These are phyloP conservation scores for Aureobasidium lini DNA, from an alignment of 2,329 filamentous ascomycete genomes.

Conservation along the genomic window DNA sequence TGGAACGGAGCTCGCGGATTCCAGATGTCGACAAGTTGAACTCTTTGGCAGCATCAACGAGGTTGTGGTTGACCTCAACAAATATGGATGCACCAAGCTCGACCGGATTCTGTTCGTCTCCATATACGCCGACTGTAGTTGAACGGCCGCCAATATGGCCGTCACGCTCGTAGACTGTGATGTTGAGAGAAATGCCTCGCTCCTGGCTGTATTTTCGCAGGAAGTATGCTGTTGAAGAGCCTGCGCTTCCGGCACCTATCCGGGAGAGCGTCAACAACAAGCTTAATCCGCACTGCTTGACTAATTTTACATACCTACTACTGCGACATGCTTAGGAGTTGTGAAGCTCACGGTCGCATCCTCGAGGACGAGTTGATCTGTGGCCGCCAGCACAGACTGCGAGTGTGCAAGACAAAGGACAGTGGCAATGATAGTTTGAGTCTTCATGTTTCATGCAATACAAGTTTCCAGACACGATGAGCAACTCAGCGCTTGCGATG, in stretches of 20 bases:
- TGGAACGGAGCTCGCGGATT: slow-evolving; percentile 33
- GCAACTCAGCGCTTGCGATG: too few species aligned
- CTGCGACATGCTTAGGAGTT: slow-evolving; percentile 2
- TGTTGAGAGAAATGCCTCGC: slow-evolving; percentile 56
- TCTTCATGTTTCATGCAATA: not conserved
- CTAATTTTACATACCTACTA: not conserved
- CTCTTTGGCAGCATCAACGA: slow-evolving; percentile 62
- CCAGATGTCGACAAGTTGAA: slow-evolving; percentile 57
- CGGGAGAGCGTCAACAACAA: not conserved
- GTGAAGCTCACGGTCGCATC: not conserved
- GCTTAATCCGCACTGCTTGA: not conserved
- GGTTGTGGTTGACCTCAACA: slow-evolving; percentile 73
- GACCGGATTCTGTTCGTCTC: slow-evolving; percentile 52
- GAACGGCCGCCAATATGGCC: slow-evolving; percentile 75
- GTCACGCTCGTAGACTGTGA: slow-evolving; percentile 81
- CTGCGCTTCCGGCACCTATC: slow-evolving; percentile 73
- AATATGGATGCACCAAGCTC: slow-evolving; percentile 93
- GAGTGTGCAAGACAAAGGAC: not conserved
- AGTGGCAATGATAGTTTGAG: not conserved
- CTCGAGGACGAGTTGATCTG: not conserved
- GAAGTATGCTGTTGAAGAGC: slow-evolving; percentile 79
- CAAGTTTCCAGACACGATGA: too few species aligned
- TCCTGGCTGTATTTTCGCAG: slow-evolving; percentile 62
- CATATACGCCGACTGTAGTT: slow-evolving; percentile 73
- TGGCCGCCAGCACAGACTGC: not conserved